Evolutionary conservation across 371 early-diverging fungal species (phyloP), one percentile per base, ranked within the genome.

Genomic region (Haplosporangium sp.): DNA sequence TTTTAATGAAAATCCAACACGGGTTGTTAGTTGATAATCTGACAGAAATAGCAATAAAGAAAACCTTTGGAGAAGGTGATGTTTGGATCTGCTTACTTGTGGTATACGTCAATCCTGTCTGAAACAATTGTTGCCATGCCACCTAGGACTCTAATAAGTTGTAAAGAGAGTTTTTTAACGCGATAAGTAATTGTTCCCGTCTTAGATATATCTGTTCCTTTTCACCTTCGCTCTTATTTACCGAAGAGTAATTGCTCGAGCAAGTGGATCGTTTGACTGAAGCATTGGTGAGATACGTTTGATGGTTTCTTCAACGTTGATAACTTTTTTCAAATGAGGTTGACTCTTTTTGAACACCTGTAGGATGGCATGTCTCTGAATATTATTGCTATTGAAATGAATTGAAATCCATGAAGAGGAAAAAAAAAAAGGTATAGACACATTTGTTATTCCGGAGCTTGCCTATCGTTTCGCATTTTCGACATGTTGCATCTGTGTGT

Each of bases 341-440:
- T 87, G 84, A 34, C 88, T 86, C n/a, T 86, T 87, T 67, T 85
- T 88, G 67, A 86, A 87, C 3, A 90, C 83, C 68, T 90, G 85
- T 52, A 85, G 83, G 61, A 81, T 75, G 17, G 82, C 63, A 55
- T 75, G 75, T 59, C 82, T 57, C 67, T 74, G 86, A 10, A 77
- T 83, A 59, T 90, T 90, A 39, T 87, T 88, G 60, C 90, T 90
- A 38, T 27, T 27, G 27, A 27, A 27, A 27, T 27, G 27, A 27
- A 27, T 27, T 27, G 27, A 27, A 27, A 27, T 27, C 27, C 27
- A 27, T 27, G 27, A 27, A 27, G 1, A 27, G 27, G 1, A 27
- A 27, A 27, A 27, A 27, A 27, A 27, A 27, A 27, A 27, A 27
- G 27, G 27, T 1, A 27, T 27, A 27, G 27, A 27, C 27, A 27